Percentiles rank a stretch among this genome's conserved stretches.
These are phyloP conservation scores for Gossypium rotundifolium DNA, from an alignment of 345 rosid genomes.

Conservation along the genomic window DNA sequence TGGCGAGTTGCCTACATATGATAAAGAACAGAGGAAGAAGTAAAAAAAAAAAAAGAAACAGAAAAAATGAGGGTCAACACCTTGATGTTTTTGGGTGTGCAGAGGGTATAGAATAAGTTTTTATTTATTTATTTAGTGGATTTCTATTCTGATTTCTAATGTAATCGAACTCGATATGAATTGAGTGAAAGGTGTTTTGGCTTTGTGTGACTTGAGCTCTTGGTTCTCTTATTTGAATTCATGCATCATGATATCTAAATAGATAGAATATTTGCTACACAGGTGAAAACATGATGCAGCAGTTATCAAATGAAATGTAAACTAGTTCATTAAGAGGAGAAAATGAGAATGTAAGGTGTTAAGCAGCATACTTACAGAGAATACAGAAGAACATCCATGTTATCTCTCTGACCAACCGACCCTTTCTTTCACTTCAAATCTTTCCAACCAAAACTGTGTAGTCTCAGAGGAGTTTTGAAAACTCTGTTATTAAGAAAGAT, in stretches of 20 bases:
- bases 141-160: conserved; percentile 30
- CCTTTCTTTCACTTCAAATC: background rate
- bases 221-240: background rate
- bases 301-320: background rate
- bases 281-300: conserved; percentile 8
- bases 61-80: conserved; percentile 39
- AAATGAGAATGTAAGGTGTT: background rate
- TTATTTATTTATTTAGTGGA: conserved; percentile 5
- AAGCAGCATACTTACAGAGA: conserved; percentile 19
- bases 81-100: conserved; percentile 35
- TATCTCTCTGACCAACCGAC: background rate
- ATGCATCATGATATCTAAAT: conserved; percentile 7
- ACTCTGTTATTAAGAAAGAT: background rate
- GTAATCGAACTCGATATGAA: conserved; percentile 39
- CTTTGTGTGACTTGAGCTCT: conserved; percentile 38
- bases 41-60: background rate
- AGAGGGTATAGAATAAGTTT: conserved; percentile 49
- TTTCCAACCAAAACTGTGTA: background rate
- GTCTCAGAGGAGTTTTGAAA: conserved; percentile 4
- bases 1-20: conserved; percentile 57
- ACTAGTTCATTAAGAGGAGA: background rate
- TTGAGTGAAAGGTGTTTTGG: conserved; percentile 44
- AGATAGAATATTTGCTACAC: background rate
- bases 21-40: conserved; percentile 20
- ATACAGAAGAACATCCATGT: background rate